Percentiles rank a stretch among this genome's conserved stretches.
Conservation (phyloP, 805 yeast species). For the Candida qinlingensis region DNA sequence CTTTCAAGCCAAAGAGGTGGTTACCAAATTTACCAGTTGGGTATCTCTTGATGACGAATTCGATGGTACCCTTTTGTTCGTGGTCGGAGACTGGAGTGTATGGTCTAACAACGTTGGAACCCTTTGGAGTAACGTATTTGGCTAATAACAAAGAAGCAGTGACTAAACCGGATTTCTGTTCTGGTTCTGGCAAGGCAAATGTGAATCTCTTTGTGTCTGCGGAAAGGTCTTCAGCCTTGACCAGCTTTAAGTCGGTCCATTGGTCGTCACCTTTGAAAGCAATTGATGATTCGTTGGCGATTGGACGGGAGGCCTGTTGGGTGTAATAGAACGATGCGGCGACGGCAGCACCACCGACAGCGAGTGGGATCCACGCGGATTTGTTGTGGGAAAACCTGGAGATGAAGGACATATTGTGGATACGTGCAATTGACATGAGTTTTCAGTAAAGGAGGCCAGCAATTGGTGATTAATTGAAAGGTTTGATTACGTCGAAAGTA, state of each 20-base stretch:
- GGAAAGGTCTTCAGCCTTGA: slow-evolving; percentile 44
- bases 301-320: slow-evolving; percentile 23
- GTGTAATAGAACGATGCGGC: slow-evolving; percentile 30
- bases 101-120: slow-evolving; percentile 73
- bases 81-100: slow-evolving; percentile 78
- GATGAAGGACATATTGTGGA: slow-evolving; percentile 21
- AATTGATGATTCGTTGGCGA: slow-evolving; percentile 34
- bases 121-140: slow-evolving; percentile 78
- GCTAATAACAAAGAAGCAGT: slow-evolving; percentile 78
- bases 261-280: slow-evolving; percentile 59
- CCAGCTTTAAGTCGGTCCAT: slow-evolving; percentile 66
- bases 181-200: slow-evolving; percentile 63
- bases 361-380: slow-evolving; percentile 30
- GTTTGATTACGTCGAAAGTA: too few species aligned
- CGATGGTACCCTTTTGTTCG: slow-evolving; percentile 66
- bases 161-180: slow-evolving; percentile 67
- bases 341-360: slow-evolving; percentile 44
- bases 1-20: slow-evolving; percentile 66
- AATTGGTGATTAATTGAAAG: too few species aligned
- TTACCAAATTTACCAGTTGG: slow-evolving; percentile 78
- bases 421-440: background rate
- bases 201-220: slow-evolving; percentile 62
- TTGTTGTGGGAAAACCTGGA: slow-evolving; percentile 19
- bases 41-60: slow-evolving; percentile 80
- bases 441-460: background rate